These are phyloP conservation scores for Aspergillus japonicus DNA, from an alignment of 2,329 filamentous ascomycete genomes.

Conservation along the genomic window DNA sequence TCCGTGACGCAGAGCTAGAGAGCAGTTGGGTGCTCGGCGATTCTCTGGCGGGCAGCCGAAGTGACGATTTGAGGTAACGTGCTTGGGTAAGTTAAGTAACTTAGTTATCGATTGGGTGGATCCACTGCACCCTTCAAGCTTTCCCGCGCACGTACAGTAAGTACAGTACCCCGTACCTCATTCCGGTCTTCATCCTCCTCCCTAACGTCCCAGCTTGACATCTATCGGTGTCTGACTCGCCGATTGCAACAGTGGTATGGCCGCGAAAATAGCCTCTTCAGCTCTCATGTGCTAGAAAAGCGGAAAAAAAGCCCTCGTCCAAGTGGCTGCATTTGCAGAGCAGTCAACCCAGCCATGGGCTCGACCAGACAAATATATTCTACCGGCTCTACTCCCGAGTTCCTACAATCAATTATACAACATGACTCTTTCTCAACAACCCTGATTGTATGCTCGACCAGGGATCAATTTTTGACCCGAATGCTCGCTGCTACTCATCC, in stretches of 20 bases:
- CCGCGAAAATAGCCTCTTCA: background rate
- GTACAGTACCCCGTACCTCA: background rate
- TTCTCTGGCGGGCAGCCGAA: constrained; percentile 12
- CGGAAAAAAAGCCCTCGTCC: background rate
- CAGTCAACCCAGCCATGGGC: constrained; percentile 17
- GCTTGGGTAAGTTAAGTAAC: background rate
- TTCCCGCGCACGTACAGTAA: background rate
- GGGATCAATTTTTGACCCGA: constrained; percentile 62
- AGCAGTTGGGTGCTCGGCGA: constrained; percentile 12
- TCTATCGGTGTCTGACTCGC: background rate
- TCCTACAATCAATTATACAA: constrained; percentile 65
- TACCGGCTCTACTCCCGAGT: constrained; percentile 50
- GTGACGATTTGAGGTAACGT: constrained; percentile 9
- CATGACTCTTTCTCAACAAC: constrained; percentile 59
- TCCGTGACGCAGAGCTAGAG: constrained; percentile 7
- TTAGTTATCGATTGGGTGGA: background rate
- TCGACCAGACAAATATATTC: constrained; percentile 38
- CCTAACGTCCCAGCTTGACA: background rate
- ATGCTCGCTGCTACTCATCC: constrained; percentile 52
- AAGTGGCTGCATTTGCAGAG: background rate
- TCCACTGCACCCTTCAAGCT: background rate
- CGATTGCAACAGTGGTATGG: background rate
- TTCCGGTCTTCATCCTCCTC: background rate
- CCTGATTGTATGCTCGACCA: constrained; percentile 68
- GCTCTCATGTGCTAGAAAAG: background rate